These are phyloP conservation scores for Talaromyces funiculosus DNA, from an alignment of 2,329 filamentous ascomycete genomes.

Conservation along the genomic window DNA sequence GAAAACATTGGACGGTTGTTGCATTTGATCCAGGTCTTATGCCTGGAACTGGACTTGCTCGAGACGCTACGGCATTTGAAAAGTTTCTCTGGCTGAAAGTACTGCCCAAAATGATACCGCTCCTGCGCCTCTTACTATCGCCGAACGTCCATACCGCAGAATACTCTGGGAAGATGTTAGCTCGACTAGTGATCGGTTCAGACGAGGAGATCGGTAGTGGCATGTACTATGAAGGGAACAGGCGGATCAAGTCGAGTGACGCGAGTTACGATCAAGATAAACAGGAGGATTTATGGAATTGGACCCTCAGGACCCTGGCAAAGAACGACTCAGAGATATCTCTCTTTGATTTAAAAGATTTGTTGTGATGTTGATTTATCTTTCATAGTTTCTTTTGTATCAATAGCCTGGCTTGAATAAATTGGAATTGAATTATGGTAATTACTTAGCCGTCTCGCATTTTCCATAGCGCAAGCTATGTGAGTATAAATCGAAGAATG, in stretches of 20 bases:
- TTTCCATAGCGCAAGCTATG: too few relatives aligned
- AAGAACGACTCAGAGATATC: neutral
- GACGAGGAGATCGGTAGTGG: conserved; percentile 31
- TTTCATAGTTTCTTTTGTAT: neutral
- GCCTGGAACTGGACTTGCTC: conserved; percentile 43
- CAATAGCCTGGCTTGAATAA: neutral
- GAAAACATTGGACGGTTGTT: conserved; percentile 35
- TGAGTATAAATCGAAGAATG: too few relatives aligned
- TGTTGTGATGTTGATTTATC: neutral
- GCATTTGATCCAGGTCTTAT: conserved; percentile 47
- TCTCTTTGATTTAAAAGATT: neutral
- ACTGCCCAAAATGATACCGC: conserved; percentile 25
- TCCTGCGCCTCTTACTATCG: conserved; percentile 30
- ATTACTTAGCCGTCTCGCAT: neutral
- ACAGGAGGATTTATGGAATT: conserved; percentile 48
- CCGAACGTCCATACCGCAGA: conserved; percentile 35
- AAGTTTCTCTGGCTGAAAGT: conserved; percentile 34
- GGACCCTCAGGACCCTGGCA: conserved; percentile 36
- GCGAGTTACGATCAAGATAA: conserved; percentile 40
- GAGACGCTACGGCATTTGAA: conserved; percentile 25
- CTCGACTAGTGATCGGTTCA: conserved; percentile 34
- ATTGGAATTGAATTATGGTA: neutral
- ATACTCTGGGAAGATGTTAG: conserved; percentile 40
- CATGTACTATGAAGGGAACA: conserved; percentile 42
- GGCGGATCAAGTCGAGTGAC: conserved; percentile 37